phyloP scores from a whole-genome alignment of 2,329 filamentous ascomycete species.

The Apiospora koreana region DNA sequence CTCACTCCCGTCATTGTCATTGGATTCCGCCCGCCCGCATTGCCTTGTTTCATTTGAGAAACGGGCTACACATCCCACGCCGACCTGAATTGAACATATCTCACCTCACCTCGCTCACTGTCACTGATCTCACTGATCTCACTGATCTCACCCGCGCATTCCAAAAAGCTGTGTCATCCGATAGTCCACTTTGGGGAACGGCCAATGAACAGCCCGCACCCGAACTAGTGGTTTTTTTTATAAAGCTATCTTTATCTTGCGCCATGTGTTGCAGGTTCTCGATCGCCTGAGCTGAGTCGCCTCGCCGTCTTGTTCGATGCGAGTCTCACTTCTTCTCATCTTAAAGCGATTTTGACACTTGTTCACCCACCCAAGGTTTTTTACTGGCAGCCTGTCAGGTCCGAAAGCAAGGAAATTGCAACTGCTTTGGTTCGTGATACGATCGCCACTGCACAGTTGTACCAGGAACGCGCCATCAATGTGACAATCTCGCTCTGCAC shows the following conservation, averaged over 20 bases:
- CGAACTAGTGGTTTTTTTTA: background rate
- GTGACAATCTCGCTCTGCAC: conserved; percentile 2
- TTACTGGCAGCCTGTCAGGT: background rate
- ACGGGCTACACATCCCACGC: background rate
- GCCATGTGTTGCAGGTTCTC: conserved; percentile 4
- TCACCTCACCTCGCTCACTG: too few species aligned
- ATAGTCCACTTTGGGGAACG: background rate
- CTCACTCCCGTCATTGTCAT: background rate
- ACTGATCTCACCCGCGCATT: background rate
- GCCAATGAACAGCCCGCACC: background rate
- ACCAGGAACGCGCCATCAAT: conserved; percentile 6
- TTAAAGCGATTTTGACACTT: background rate
- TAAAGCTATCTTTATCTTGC: conserved; percentile 7
- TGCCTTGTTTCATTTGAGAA: background rate
- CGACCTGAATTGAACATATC: background rate
- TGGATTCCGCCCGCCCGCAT: background rate
- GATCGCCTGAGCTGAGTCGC: conserved; percentile 4
- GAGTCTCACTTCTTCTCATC: background rate
- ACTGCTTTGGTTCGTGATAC: background rate
- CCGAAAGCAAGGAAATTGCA: background rate
- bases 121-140: too few species aligned
- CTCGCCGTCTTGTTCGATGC: background rate
- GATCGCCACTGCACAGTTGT: conserved; percentile 2
- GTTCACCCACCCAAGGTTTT: background rate
- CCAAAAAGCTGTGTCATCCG: conserved; percentile 1